Base-by-base conservation (phyloP, 306 rosid genomes). In the Luffa aegyptiaca region DNA sequence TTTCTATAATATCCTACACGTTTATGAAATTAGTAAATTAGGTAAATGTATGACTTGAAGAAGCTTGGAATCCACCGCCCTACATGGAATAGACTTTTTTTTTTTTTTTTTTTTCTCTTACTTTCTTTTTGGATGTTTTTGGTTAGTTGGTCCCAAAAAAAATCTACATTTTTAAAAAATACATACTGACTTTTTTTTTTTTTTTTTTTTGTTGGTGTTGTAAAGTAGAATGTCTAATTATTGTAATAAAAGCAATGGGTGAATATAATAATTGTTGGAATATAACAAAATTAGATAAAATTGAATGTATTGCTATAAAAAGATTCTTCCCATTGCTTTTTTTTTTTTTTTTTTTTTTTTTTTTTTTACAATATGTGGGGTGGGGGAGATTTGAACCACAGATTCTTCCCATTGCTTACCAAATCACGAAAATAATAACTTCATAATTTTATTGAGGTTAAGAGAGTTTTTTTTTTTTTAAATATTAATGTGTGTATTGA, bases 1-100 rank as follows among this genome's bases (percentile, higher is more conserved):
- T 48, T 10, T 31, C 33, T 48, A 48, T 31, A 35, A 31, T 49
- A 74, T 73, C 44, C 45, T 73, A 26, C 45, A 49, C 31, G 62
- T 49, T 73, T 31, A 41, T 73, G 62, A 33, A 73, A 51, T 26
- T 49, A 44, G 75, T 64, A 44, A 44, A 45, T 73, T 49, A 6
- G 78, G 58, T 33, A 13, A 31, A 9, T 49, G 11, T 36, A 31
- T 51, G 78, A 33, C 8, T 33, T 14, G 61, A 73, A 73, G 14
- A 74, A 51, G 31, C 31, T 74, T 74, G 44, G 78, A 74, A 74
- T 51, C 78, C 78, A 74, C 78, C 78, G 78, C 78, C 75, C 59
- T 49, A 31, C 61, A 31, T 72, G 41, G 58, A 72, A 48, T 71
- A 13, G 6, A 72, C 13, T 6, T 7, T 21, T 11, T 6, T 68